phyloP scores from a whole-genome alignment of 179 eudicot genomes.

The Beta macrorhiza region DNA sequence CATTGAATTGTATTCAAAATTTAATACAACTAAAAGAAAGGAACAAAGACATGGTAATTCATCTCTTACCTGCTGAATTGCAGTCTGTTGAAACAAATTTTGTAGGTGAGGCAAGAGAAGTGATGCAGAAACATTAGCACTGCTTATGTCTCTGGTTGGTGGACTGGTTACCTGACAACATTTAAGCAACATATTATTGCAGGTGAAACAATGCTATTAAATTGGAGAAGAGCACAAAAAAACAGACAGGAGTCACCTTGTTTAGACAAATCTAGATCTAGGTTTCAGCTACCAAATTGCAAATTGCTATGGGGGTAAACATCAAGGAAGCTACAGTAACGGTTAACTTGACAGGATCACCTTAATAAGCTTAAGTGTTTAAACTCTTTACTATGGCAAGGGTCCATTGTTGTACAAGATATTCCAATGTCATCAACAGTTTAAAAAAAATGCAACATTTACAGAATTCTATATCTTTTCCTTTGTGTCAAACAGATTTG shows the following conservation, averaged over 20 bases:
- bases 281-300: background rate
- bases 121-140: constrained; percentile 53
- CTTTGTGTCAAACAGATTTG: background rate
- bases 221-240: background rate
- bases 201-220: background rate
- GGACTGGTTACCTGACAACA: constrained; percentile 52
- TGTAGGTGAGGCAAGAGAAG: constrained; percentile 89
- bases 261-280: background rate
- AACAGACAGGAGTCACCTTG: background rate
- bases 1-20: background rate
- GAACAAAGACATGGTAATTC: constrained; percentile 8
- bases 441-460: background rate
- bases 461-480: background rate
- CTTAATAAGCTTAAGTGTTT: background rate
- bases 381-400: background rate
- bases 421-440: background rate
- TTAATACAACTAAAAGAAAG: constrained; percentile 2
- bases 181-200: background rate
- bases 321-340: background rate
- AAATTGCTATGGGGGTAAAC: constrained; percentile 4
- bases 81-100: constrained; percentile 84
- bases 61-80: constrained; percentile 73
- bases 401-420: background rate
- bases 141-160: constrained; percentile 48
- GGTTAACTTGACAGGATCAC: background rate